A percentile compares a stretch with the other conserved stretches of the same genome.
Evolutionary conservation across 192 early-diverging fungal genomes (phyloP).

Genomic region (Neocallimastix lanati): DNA sequence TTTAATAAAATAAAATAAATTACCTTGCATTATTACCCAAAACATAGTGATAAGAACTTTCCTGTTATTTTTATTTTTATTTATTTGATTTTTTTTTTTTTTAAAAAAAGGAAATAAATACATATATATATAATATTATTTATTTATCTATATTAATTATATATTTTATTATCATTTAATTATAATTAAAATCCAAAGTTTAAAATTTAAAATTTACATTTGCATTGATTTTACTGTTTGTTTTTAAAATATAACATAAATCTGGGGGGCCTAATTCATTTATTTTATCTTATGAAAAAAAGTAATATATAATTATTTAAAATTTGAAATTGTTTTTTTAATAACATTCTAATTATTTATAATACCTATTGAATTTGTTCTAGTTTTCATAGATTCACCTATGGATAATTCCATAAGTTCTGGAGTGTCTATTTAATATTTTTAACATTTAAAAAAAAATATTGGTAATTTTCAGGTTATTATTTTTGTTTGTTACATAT

Average conservation of each 20-base stretch:
- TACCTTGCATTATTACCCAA: constrained; percentile 31
- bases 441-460: no score
- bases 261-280: constrained; percentile 92
- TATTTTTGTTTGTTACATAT: no score
- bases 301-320: no score
- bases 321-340: no score
- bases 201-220: constrained; percentile 41
- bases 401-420: neutral
- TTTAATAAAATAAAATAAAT: no score
- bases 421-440: neutral
- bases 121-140: no score
- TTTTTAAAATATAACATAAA: constrained; percentile 88
- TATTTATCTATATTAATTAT: no score
- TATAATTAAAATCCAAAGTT: no score
- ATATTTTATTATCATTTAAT: no score
- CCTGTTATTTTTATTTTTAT: constrained; percentile 23
- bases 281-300: neutral
- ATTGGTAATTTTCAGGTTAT: no score
- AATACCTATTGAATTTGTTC: constrained; percentile 81
- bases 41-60: constrained; percentile 47
- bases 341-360: no score
- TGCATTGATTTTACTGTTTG: constrained; percentile 56
- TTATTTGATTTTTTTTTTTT: constrained; percentile 9
- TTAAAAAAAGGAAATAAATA: constrained; percentile 2
- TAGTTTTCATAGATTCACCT: constrained; percentile 66